Evolutionary conservation across 192 early-diverging fungal species (phyloP).

Genomic region (Linnemannia zychae): DNA sequence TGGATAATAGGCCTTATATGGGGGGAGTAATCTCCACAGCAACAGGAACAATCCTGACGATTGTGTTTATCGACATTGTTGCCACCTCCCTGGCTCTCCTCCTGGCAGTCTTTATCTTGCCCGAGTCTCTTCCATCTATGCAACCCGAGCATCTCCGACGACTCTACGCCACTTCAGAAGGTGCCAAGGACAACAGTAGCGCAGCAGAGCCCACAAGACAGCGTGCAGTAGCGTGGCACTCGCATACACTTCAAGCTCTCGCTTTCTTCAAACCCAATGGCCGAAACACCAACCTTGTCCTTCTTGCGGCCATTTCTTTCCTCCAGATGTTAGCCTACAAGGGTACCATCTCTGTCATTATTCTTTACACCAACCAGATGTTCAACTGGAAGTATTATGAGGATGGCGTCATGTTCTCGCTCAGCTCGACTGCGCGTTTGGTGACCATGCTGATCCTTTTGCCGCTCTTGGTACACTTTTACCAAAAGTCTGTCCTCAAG

Average conservation of each 20-base stretch:
- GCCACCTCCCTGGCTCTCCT: constrained; percentile 11
- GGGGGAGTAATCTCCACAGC: constrained; percentile 21
- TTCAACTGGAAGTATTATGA: constrained; percentile 63
- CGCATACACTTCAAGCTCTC: constrained; percentile 25
- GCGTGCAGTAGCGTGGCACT: constrained; percentile 33
- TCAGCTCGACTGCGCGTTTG: constrained; percentile 39
- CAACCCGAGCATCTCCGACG: constrained; percentile 13
- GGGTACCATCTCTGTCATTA: constrained; percentile 36
- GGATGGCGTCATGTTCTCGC: constrained; percentile 59
- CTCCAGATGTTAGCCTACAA: constrained; percentile 34
- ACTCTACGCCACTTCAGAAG: constrained; percentile 1
- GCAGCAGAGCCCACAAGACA: neutral
- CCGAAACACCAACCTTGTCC: constrained; percentile 49
- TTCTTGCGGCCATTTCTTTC: constrained; percentile 37
- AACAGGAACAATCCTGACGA: constrained; percentile 33
- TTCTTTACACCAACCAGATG: constrained; percentile 60
- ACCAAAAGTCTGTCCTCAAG: constrained; percentile 31
- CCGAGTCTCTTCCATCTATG: constrained; percentile 38
- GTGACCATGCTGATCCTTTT: constrained; percentile 48
- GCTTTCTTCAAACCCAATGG: constrained; percentile 50
- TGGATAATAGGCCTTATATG: constrained; percentile 15
- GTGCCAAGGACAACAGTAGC: neutral
- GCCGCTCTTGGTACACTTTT: constrained; percentile 53
- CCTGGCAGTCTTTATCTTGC: constrained; percentile 26
- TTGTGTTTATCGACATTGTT: constrained; percentile 34